phyloP scores from a whole-genome alignment of 2,329 filamentous ascomycete species.

The Claviceps sp. region DNA sequence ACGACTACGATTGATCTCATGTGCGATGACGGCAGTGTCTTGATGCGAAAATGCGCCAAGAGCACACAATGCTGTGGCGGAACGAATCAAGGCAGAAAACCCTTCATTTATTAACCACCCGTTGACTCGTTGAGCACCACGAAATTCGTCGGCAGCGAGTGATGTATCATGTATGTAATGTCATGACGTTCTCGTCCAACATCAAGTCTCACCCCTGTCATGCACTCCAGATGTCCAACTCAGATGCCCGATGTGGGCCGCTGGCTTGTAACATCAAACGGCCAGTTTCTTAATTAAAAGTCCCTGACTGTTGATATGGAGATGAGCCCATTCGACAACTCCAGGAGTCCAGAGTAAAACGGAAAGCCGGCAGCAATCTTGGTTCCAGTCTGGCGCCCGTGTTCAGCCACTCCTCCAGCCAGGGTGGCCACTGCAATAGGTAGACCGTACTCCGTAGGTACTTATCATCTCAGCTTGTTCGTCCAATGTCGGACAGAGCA shows the following conservation, averaged over 20 bases:
- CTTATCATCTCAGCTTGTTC: not conserved
- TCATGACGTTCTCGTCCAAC: not conserved
- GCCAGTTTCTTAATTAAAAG: not conserved
- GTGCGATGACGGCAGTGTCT: not conserved
- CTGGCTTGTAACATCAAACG: not conserved
- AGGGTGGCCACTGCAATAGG: not conserved
- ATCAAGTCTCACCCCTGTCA: constrained; percentile 2
- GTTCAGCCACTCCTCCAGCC: not conserved
- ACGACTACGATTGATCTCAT: not conserved
- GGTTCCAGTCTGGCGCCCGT: not conserved
- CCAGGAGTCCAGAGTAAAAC: not conserved
- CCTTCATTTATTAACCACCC: no score
- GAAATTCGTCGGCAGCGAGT: not conserved
- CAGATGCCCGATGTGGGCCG: not conserved
- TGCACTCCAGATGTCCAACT: not conserved
- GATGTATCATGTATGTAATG: no score
- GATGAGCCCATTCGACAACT: not conserved
- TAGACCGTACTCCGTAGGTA: no score
- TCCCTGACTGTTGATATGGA: no score
- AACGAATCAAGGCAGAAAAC: no score
- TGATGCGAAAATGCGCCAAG: not conserved
- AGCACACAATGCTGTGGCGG: no score
- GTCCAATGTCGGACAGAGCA: not conserved
- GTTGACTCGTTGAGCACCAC: not conserved
- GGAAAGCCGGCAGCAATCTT: not conserved